phyloP scores from a whole-genome alignment of 768 basidiomycete genomes.

The Lactarius sanguifluus region DNA sequence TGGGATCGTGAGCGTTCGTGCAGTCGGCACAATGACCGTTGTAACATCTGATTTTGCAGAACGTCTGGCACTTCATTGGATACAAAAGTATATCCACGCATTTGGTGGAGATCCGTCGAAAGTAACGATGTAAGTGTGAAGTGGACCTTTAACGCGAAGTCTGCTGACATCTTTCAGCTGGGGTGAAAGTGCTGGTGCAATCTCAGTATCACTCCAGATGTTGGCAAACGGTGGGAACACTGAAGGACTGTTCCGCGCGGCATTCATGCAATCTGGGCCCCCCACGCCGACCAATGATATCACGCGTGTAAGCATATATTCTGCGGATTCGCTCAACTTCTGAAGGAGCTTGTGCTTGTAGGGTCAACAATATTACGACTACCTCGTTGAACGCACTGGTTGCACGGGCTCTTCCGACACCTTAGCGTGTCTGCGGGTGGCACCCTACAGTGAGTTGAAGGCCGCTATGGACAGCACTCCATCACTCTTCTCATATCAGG shows the following conservation, averaged over 20 bases:
- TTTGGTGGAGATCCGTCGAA: slow-evolving; percentile 66
- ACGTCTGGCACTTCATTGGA: slow-evolving; percentile 60
- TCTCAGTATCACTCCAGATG: slow-evolving; percentile 46
- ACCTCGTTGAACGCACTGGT: slow-evolving; percentile 39
- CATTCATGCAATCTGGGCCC: slow-evolving; percentile 47
- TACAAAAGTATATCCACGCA: slow-evolving; percentile 58
- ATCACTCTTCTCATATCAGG: slow-evolving; percentile 35
- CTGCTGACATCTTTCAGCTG: slow-evolving; percentile 35
- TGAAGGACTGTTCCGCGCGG: slow-evolving; percentile 42
- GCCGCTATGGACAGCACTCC: slow-evolving; percentile 38
- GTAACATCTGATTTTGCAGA: slow-evolving; percentile 38
- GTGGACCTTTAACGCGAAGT: slow-evolving; percentile 7
- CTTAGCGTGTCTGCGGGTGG: slow-evolving; percentile 43
- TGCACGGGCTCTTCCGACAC: slow-evolving; percentile 41
- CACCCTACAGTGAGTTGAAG: slow-evolving; percentile 36
- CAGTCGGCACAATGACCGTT: neutral
- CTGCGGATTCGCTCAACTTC: neutral
- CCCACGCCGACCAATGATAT: slow-evolving; percentile 36
- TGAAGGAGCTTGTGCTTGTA: neutral
- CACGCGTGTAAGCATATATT: slow-evolving; percentile 37
- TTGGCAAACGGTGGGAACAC: slow-evolving; percentile 41
- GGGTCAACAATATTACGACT: slow-evolving; percentile 43
- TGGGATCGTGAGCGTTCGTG: slow-evolving; percentile 51
- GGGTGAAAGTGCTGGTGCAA: slow-evolving; percentile 56
- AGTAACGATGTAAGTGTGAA: slow-evolving; percentile 51